Percentiles rank a stretch among this genome's conserved stretches.
These are phyloP conservation scores for Xylariaceae sp. DNA, from an alignment of 2,329 filamentous ascomycete species.

Conservation along the genomic window DNA sequence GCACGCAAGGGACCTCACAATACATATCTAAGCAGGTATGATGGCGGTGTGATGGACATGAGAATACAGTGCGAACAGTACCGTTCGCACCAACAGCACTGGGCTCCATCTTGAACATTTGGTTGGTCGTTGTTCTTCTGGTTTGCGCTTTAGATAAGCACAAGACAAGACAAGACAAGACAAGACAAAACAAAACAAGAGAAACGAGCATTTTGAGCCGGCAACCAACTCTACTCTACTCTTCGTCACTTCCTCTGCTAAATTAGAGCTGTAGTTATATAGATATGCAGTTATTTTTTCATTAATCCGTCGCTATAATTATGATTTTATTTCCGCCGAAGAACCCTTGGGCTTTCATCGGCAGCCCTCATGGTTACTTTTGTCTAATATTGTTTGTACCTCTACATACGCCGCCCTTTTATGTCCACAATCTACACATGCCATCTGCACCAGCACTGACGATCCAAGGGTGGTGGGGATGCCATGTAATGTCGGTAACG, in stretches of 20 bases:
- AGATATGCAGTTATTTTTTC: not conserved
- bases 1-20: no score
- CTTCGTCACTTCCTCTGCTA: no score
- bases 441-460: slow-evolving; percentile 93
- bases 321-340: not conserved
- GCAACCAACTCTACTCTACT: not conserved
- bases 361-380: slow-evolving; percentile 7
- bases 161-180: no score
- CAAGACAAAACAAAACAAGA: no score
- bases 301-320: slow-evolving; percentile 20
- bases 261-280: no score
- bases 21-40: no score
- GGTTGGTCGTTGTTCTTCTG: no score
- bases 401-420: slow-evolving; percentile 14
- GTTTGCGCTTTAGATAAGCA: no score
- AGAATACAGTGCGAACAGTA: no score
- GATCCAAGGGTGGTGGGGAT: slow-evolving; percentile 88
- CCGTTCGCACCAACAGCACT: no score
- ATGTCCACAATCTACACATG: slow-evolving; percentile 84
- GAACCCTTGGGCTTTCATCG: not conserved
- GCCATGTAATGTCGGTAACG: slow-evolving; percentile 93
- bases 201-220: not conserved
- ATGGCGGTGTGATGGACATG: no score
- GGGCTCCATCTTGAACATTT: no score
- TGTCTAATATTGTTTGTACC: not conserved